Evolutionary conservation across 805 yeast species (phyloP).

Genomic region (Ogataea trehalophila): DNA sequence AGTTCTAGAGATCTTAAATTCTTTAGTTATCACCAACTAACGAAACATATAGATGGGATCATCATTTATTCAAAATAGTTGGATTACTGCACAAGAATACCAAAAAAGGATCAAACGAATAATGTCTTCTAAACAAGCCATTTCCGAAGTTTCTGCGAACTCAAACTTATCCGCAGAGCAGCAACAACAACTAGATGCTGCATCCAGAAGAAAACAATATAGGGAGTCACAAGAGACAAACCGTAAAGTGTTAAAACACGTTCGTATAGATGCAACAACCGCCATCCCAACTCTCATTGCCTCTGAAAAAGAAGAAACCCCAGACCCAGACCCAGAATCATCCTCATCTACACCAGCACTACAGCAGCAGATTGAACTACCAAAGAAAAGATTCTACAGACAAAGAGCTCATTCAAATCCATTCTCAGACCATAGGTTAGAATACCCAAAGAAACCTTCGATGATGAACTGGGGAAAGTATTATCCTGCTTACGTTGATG

Average conservation of each 20-base stretch:
- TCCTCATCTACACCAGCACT: no score
- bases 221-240: slow-evolving; percentile 42
- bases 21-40: no score
- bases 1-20: no score
- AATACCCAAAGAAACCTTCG: slow-evolving; percentile 77
- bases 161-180: neutral
- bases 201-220: slow-evolving; percentile 44
- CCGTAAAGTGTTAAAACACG: slow-evolving; percentile 41
- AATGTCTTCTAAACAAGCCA: no score
- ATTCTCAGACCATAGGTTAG: slow-evolving; percentile 89
- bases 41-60: no score
- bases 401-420: slow-evolving; percentile 98
- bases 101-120: no score
- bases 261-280: slow-evolving; percentile 35
- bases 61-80: no score
- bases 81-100: no score
- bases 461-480: slow-evolving; percentile 82
- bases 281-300: slow-evolving; percentile 6
- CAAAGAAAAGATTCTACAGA: slow-evolving; percentile 82
- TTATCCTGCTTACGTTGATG: slow-evolving; percentile 57
- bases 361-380: slow-evolving; percentile 36
- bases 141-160: no score
- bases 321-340: slow-evolving; percentile 3
- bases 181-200: slow-evolving; percentile 3
- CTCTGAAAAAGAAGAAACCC: slow-evolving; percentile 17